These are phyloP conservation scores for Conringia planisiliqua DNA, from an alignment of 345 rosid species.

Conservation along the genomic window DNA sequence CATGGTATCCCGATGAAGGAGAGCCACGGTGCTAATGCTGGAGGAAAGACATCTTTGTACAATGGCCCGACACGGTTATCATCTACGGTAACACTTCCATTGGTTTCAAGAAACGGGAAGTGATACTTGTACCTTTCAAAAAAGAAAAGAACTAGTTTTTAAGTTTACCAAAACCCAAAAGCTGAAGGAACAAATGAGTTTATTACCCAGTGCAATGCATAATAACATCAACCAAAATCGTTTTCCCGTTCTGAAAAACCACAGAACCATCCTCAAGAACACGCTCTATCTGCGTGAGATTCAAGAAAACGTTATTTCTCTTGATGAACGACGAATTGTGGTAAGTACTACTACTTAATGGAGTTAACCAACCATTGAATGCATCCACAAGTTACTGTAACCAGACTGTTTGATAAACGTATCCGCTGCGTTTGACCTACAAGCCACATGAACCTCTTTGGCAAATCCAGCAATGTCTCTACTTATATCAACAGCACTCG, in stretches of 20 bases:
- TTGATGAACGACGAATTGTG: background rate
- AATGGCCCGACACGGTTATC: constrained; percentile 78
- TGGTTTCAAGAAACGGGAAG: constrained; percentile 85
- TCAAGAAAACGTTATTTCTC: background rate
- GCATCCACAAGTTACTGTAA: constrained; percentile 59
- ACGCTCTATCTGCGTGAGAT: constrained; percentile 51
- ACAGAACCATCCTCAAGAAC: constrained; percentile 59
- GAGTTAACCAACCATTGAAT: constrained; percentile 60
- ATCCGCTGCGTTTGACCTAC: constrained; percentile 50
- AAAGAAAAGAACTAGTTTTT: background rate
- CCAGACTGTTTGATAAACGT: constrained; percentile 43
- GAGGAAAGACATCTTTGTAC: constrained; percentile 77
- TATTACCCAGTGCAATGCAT: constrained; percentile 81
- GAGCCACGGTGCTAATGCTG: constrained; percentile 63
- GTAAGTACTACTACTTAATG: background rate
- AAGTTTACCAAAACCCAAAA: background rate
- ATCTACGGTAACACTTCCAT: constrained; percentile 60
- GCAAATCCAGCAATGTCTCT: constrained; percentile 64
- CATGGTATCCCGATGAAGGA: constrained; percentile 83
- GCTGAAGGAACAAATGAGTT: background rate
- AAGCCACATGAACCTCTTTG: constrained; percentile 78
- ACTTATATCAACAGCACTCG: constrained; percentile 72
- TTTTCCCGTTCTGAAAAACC: constrained; percentile 54
- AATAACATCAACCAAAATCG: constrained; percentile 49
- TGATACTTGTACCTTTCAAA: constrained; percentile 72